A percentile compares a stretch with the other conserved stretches of the same genome.
phyloP scores from a whole-genome alignment of 176 grass and related monocot species.

The Bothriochloa decipiens region DNA sequence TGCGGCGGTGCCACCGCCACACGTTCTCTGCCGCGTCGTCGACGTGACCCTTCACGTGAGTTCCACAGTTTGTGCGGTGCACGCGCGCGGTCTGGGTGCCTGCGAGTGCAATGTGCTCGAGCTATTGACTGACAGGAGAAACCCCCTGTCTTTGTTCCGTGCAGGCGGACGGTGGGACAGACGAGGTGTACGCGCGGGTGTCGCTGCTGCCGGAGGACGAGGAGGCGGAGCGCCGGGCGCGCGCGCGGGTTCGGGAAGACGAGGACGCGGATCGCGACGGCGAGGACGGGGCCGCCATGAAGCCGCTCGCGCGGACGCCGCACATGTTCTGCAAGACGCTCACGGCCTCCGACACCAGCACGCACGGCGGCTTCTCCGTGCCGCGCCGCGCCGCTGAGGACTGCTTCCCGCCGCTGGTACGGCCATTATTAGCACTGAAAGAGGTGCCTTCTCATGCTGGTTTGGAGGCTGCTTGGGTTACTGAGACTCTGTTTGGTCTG shows the following conservation, averaged over 20 bases:
- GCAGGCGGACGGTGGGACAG: slow-evolving; percentile 77
- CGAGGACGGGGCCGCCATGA: slow-evolving; percentile 40
- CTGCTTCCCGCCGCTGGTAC: slow-evolving; percentile 94
- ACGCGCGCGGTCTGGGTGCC: background rate
- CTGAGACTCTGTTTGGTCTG: slow-evolving; percentile 35
- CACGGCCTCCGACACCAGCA: slow-evolving; percentile 92
- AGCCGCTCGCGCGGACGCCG: slow-evolving; percentile 52
- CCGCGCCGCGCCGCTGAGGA: slow-evolving; percentile 94
- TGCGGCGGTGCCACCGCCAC: slow-evolving; percentile 41
- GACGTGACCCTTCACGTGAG: slow-evolving; percentile 79
- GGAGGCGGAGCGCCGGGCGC: slow-evolving; percentile 46
- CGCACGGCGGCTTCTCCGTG: slow-evolving; percentile 91
- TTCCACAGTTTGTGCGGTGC: background rate
- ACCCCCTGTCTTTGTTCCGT: background rate
- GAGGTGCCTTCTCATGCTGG: slow-evolving; percentile 1
- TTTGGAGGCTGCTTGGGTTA: slow-evolving; percentile 4
- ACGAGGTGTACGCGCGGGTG: slow-evolving; percentile 89
- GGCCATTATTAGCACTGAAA: background rate
- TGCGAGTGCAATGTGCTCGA: slow-evolving; percentile 18
- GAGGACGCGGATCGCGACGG: slow-evolving; percentile 44
- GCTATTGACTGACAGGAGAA: slow-evolving; percentile 13
- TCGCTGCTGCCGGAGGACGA: slow-evolving; percentile 59
- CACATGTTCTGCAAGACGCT: slow-evolving; percentile 99
- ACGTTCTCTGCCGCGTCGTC: slow-evolving; percentile 81
- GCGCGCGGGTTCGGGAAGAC: slow-evolving; percentile 35